These are phyloP conservation scores for Stramenopiles sp. DNA, from an alignment of 352 stramenopile genomes.

Conservation along the genomic window DNA sequence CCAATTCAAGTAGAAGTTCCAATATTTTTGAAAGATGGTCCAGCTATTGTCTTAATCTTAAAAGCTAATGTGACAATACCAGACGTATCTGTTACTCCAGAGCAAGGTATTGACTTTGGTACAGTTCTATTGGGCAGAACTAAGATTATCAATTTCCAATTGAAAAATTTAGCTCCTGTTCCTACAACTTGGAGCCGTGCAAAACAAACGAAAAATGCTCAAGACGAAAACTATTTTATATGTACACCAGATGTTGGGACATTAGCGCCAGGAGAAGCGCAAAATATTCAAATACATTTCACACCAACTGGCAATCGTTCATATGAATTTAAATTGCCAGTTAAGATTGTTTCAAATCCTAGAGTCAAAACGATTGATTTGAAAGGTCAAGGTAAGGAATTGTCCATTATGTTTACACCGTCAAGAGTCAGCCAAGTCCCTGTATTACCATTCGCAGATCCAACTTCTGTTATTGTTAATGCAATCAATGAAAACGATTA, in stretches of 20 bases:
- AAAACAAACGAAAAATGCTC: neutral
- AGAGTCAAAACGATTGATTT: conserved; percentile 48
- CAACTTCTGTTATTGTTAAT: conserved; percentile 32
- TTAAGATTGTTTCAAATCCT: conserved; percentile 54
- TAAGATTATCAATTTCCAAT: conserved; percentile 59
- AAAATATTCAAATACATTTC: conserved; percentile 70
- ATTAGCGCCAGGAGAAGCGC: conserved; percentile 42
- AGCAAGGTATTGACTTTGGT: conserved; percentile 60
- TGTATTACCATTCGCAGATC: conserved; percentile 41
- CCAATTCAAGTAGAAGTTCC: conserved; percentile 48
- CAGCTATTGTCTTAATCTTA: conserved; percentile 46
- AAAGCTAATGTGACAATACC: conserved; percentile 66
- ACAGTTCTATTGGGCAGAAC: conserved; percentile 54
- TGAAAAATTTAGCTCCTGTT: conserved; percentile 68
- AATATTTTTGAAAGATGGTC: conserved; percentile 65
- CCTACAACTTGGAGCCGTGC: conserved; percentile 44
- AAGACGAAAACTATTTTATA: conserved; percentile 4
- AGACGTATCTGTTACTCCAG: conserved; percentile 49
- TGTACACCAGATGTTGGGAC: conserved; percentile 23
- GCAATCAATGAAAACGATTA: conserved; percentile 66
- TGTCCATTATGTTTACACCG: conserved; percentile 51
- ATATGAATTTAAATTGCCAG: conserved; percentile 51
- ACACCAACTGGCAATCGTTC: conserved; percentile 46
- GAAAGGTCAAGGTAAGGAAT: conserved; percentile 44
- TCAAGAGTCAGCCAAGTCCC: conserved; percentile 52